Evolutionary conservation across 2,329 filamentous ascomycete genomes (phyloP), one percentile per base, ranked within the genome.

Genomic region (Curvularia lunata): DNA sequence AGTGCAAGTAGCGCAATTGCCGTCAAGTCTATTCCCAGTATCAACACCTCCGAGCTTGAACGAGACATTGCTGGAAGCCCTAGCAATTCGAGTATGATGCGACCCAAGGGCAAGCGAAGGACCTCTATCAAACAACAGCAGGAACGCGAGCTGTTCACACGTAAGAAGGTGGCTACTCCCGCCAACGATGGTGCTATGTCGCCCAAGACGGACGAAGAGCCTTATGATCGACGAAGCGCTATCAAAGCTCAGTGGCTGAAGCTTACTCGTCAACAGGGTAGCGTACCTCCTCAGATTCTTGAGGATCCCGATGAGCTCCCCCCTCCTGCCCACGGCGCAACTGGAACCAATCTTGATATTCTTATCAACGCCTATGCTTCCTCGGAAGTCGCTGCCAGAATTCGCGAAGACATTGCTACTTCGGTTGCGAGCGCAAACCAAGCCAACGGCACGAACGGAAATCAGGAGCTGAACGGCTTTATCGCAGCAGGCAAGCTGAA

Each of bases 21-120:
- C 7, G 88, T 97, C 64, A 97, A 97, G 78, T 97, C 93, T 0
- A 89, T 97, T 62, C 88, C 91, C 1, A 97, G 93, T 75, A 83
- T 91, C 34, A 93, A 91, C 54, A 91, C 89, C 32, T 85, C 83
- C 32, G 96, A 90, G 74, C 83, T 88, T 3, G 90, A 88, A 23
- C 89, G 90, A 30, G 80, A 80, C 21, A 69, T 66, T 21, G 71
- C 78, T 43, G 88, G 88, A 25, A 89, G 83, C 45, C 81, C 83
- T 3, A 85, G 88, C 51, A 85, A 84, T 3, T 84, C 87, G 0
- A 82, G 85, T 25, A 80, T 86, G 27, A 23, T 58, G 5, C 84
- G 91, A 50, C 90, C 89, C 0, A 89, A 85, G 72, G 82, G 79
- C 63, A 90, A 88, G 70, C 88, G 92, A 25, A 88, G 88, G 53